Conservation (phyloP, 352 stramenopile genomes). For the Phytophthora constricta region DNA sequence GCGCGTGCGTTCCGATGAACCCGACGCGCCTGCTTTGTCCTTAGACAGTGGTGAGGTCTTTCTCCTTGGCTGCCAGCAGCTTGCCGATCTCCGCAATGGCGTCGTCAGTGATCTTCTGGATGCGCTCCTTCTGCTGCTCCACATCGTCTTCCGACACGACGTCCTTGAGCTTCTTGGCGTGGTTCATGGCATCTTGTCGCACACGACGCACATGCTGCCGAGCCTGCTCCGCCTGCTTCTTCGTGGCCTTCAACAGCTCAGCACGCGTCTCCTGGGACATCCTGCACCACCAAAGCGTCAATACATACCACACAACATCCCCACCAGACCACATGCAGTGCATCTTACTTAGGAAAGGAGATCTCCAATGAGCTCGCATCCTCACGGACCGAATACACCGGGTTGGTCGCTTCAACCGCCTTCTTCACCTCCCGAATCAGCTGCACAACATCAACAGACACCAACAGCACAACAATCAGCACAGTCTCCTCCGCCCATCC, state of each 20-base stretch:
- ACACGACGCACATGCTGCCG: slow-evolving; percentile 86
- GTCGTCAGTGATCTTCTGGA: slow-evolving; percentile 85
- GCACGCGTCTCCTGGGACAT: slow-evolving; percentile 87
- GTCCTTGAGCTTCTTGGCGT: slow-evolving; percentile 86
- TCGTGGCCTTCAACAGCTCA: slow-evolving; percentile 78
- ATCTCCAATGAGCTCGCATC: slow-evolving; percentile 73
- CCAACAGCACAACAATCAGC: slow-evolving; percentile 2
- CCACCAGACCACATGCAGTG: neutral
- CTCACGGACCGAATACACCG: slow-evolving; percentile 76
- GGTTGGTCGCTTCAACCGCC: slow-evolving; percentile 78
- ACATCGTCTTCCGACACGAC: slow-evolving; percentile 79
- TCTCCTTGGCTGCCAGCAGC: slow-evolving; percentile 80
- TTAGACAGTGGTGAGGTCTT: slow-evolving; percentile 75
- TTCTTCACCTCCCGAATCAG: slow-evolving; percentile 76
- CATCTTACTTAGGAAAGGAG: slow-evolving; percentile 81
- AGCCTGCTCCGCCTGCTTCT: slow-evolving; percentile 85
- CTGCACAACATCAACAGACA: slow-evolving; percentile 31
- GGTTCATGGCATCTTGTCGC: slow-evolving; percentile 86
- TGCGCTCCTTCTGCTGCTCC: slow-evolving; percentile 75
- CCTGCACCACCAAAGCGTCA: slow-evolving; percentile 38
- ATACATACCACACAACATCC: neutral
- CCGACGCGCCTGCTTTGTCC: neutral
- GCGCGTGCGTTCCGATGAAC: neutral
- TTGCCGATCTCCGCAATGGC: slow-evolving; percentile 73
- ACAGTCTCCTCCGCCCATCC: neutral